A percentile compares a stretch with the other conserved stretches of the same genome.
These are phyloP conservation scores for Apiospora koreana DNA, from an alignment of 2,329 filamentous ascomycete species.

Conservation along the genomic window DNA sequence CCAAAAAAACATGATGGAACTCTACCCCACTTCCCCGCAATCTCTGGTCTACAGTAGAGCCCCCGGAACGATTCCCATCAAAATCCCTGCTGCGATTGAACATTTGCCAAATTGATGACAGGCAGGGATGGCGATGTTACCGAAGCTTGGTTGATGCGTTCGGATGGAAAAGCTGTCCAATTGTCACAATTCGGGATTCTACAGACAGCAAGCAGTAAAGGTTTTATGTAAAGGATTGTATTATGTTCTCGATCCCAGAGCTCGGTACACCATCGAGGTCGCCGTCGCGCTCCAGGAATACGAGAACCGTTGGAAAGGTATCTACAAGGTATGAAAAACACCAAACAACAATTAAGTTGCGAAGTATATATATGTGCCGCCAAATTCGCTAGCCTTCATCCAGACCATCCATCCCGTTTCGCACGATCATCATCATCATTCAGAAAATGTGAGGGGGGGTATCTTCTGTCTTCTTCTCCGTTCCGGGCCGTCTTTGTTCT, in stretches of 20 bases:
- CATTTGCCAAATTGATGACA: background rate
- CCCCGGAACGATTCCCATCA: background rate
- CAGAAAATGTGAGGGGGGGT: background rate
- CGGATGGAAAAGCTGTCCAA: too few relatives aligned
- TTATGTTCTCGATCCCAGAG: background rate
- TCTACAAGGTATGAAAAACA: background rate
- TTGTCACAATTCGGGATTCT: too few relatives aligned
- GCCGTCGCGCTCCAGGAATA: background rate
- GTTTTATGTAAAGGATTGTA: background rate
- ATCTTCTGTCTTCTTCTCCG: background rate
- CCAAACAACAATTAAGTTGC: background rate
- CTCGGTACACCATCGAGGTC: background rate
- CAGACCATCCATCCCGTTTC: background rate
- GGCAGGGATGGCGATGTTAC: background rate
- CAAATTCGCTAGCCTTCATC: background rate
- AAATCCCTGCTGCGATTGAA: background rate
- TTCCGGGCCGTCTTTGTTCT: background rate
- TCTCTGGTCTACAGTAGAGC: background rate
- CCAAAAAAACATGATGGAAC: background rate
- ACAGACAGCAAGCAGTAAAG: background rate
- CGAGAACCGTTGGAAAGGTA: background rate
- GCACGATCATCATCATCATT: background rate
- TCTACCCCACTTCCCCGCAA: background rate
- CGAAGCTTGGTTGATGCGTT: too few relatives aligned
- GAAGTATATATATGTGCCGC: background rate